phyloP scores from a whole-genome alignment of 306 rosid genomes.

The Dryas drummondii region DNA sequence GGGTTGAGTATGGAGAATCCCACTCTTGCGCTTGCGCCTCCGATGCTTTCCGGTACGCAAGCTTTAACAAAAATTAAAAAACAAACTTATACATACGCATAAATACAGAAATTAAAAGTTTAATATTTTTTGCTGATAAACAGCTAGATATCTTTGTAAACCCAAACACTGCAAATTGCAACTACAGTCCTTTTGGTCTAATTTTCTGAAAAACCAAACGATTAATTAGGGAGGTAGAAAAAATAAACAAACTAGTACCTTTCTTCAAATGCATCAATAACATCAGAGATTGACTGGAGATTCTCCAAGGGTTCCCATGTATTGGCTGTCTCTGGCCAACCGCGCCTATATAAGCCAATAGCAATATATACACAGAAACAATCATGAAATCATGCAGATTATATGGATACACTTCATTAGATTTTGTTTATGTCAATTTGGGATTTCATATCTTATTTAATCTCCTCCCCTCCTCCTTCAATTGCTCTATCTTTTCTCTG shows the following conservation, averaged over 20 bases:
- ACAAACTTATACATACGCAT: constrained; percentile 15
- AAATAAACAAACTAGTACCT: constrained; percentile 41
- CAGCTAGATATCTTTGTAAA: not conserved
- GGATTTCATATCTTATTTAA: not conserved
- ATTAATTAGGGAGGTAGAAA: not conserved
- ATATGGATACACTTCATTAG: not conserved
- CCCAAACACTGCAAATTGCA: not conserved
- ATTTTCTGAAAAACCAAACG: not conserved
- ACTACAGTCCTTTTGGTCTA: not conserved
- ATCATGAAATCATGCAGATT: not conserved
- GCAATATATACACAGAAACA: constrained; percentile 14
- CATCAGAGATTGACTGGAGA: constrained; percentile 81
- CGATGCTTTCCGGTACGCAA: constrained; percentile 52
- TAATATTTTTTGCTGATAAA: not conserved
- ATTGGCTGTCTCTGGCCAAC: constrained; percentile 91
- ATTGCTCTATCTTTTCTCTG: not conserved
- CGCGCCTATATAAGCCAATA: constrained; percentile 56
- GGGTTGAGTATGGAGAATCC: constrained; percentile 44
- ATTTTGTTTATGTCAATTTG: not conserved
- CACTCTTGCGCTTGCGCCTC: constrained; percentile 62
- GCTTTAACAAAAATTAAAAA: constrained; percentile 35
- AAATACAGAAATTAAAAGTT: not conserved
- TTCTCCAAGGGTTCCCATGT: constrained; percentile 96
- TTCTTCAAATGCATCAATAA: constrained; percentile 74
- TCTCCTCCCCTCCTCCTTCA: not conserved